These are phyloP conservation scores for Chloranthus sessilifolius DNA, from an alignment of 164 flowering plant genomes.

Conservation along the genomic window DNA sequence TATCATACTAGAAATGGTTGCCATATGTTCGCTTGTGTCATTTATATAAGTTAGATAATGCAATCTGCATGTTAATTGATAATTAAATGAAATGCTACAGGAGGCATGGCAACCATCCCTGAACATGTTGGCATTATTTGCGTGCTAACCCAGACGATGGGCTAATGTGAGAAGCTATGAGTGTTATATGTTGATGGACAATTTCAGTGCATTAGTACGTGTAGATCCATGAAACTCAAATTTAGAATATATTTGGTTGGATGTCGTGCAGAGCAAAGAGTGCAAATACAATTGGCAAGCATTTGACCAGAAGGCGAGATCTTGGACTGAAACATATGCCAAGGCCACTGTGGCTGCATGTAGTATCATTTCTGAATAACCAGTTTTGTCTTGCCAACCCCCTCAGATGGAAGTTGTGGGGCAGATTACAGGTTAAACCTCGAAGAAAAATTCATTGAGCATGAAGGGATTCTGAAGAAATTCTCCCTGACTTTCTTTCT, in stretches of 20 bases:
- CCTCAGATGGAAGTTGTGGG: conserved; percentile 31
- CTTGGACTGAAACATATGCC: conserved; percentile 77
- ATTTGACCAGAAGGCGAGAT: conserved; percentile 74
- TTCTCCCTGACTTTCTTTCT: too few relatives aligned
- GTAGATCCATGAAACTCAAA: too few relatives aligned
- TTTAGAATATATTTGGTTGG: conserved; percentile 14
- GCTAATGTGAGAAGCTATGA: conserved; percentile 81
- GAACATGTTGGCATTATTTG: conserved; percentile 74
- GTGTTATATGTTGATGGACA: too few relatives aligned
- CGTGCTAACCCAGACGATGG: conserved; percentile 97
- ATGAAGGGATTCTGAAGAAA: conserved; percentile 7
- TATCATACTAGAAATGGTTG: too few relatives aligned
- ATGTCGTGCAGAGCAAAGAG: conserved; percentile 76
- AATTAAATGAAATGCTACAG: conserved; percentile 27
- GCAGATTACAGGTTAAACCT: neutral
- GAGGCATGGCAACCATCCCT: conserved; percentile 96
- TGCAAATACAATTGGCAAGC: conserved; percentile 77
- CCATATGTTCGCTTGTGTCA: too few relatives aligned
- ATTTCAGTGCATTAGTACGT: too few relatives aligned
- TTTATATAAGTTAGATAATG: too few relatives aligned
- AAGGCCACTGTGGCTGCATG: conserved; percentile 28
- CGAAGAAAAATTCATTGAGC: neutral
- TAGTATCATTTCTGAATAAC: too few relatives aligned
- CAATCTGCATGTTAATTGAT: too few relatives aligned
- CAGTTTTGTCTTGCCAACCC: too few relatives aligned